Evolutionary conservation across 2,329 filamentous ascomycete species (phyloP), one percentile per base, ranked within the genome.

Genomic region (Arthrobotrys megalospora): DNA sequence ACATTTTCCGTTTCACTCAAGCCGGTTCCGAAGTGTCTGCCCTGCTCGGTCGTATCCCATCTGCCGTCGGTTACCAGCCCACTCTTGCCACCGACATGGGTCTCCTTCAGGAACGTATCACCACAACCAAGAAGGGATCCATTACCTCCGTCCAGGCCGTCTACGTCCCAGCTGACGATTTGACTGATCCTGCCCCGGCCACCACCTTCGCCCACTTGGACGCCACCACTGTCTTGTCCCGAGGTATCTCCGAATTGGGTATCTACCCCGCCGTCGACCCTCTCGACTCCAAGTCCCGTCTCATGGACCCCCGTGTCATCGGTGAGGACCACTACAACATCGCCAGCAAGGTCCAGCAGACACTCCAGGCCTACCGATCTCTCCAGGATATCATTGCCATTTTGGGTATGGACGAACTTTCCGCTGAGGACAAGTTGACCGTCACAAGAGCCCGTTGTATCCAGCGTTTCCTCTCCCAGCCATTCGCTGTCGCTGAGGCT

Each of bases 331-430:
- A 99, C 90, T 99, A 99, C 91, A 86, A 94, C 80, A 95, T 91
- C 84, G 96, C 96, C 86, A 93, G 92, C 86, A 91, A 91, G 84
- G 96, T 99, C 85, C 96, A 99, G 90, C 94, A 97, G 89, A 98
- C 97, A 88, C 92, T 99, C 86, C 96, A 99, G 89, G 96, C 98
- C 90, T 99, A 99, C 93, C 98, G 98, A 93, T 98, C 95, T 81
- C 93, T 99, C 83, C 96, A 99, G 89, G 96, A 99, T 89, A 99
- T 99, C 91, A 97, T 97, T 90, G 96, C 96, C 87, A 99, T 99
- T 94, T 88, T 98, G 86, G 95, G 95, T 92, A 98, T 99, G 96
- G 96, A 99, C 87, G 96, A 99, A 87, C 88, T 99, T 88, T 98
- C 96, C 81, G 96, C 98, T 90, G 92, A 93, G 84, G 96, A 99